Percentiles rank a stretch among this genome's conserved stretches.
Conservation (phyloP, 495 filamentous ascomycete species). For the Neurospora sp. region DNA sequence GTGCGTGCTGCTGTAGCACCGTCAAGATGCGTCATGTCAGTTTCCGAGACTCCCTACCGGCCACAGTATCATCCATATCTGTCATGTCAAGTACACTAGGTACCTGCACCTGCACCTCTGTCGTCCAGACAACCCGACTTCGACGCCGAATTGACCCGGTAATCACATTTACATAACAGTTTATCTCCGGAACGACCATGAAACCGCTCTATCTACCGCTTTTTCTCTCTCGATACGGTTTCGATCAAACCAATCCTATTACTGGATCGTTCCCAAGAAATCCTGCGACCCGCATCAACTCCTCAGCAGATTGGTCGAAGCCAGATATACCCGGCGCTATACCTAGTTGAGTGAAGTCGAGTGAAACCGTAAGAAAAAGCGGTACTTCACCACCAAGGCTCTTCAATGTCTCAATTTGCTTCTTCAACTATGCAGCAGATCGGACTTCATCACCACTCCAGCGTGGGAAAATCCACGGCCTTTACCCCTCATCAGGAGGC, state of each 20-base stretch:
- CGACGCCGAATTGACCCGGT: neutral
- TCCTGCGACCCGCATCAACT: too few species aligned
- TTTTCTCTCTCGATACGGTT: too few species aligned
- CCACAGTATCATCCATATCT: neutral
- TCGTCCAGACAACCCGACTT: neutral
- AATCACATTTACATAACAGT: neutral
- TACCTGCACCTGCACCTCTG: neutral
- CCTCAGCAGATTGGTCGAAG: too few species aligned
- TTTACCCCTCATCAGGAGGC: slow-evolving; percentile 3
- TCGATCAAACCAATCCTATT: too few species aligned
- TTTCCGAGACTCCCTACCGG: neutral
- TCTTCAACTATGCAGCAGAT: neutral
- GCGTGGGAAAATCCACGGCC: neutral
- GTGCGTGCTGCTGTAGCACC: neutral
- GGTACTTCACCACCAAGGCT: neutral
- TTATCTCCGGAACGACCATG: neutral
- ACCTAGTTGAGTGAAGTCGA: too few species aligned
- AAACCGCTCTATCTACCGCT: neutral
- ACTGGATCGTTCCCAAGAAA: too few species aligned
- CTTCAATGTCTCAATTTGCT: neutral
- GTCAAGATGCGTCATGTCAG: neutral
- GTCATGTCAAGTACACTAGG: neutral
- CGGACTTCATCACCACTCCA: neutral
- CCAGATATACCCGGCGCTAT: too few species aligned
- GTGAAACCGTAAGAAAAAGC: too few species aligned